Base-by-base conservation (phyloP, 1,284 basidiomycete species). In the Agroathelia rolfsii region DNA sequence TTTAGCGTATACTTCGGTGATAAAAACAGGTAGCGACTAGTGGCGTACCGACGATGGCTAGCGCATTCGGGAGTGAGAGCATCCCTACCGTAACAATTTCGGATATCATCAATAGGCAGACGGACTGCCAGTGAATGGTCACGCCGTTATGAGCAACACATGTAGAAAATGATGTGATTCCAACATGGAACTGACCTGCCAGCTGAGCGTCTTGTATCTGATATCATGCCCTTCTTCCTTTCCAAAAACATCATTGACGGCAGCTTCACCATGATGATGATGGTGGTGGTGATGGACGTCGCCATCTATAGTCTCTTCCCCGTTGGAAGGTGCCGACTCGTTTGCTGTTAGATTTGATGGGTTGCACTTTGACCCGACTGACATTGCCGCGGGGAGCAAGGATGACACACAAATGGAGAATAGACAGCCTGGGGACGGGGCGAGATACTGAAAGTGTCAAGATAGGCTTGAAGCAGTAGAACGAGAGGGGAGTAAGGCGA, bases 31-130 rank as follows among this genome's bases (percentile, higher is more conserved):
- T 5, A 13, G 22, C 19, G 18, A 6, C 14, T 32, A 32, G 13
- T 4, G 6, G 23, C 48, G 42, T 39, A 68, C 71, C 71, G 28
- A 73, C 64, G 4, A 63, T 62, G 13, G 68, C 66, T 42, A 74
- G 61, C 2, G 69, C 59, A 32, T 64, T 67, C 0, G 72, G 71
- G 4, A 73, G 55, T 10, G 69, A 70, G 11, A 74, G 50, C 57
- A 73, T 69, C 10, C 72, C 72, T 47, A 72, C 70, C 43, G 66
- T 69, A 30, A 75, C 68, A 18, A 72, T 71, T 41, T 70, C 66
- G 28, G 69, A 67, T 37, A 72, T 72, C 70, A 75, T 73, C 23
- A 74, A 50, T 28, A 72, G 45, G 15, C 56, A 53, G 4, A 69
- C 64, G 37, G 68, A 63, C 65, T 68, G 34, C 22, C 9, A n/a